Percentiles rank a stretch among this genome's conserved stretches.
These are phyloP conservation scores for Persicaria maculosa DNA, from an alignment of 148 eudicot species.

Conservation along the genomic window DNA sequence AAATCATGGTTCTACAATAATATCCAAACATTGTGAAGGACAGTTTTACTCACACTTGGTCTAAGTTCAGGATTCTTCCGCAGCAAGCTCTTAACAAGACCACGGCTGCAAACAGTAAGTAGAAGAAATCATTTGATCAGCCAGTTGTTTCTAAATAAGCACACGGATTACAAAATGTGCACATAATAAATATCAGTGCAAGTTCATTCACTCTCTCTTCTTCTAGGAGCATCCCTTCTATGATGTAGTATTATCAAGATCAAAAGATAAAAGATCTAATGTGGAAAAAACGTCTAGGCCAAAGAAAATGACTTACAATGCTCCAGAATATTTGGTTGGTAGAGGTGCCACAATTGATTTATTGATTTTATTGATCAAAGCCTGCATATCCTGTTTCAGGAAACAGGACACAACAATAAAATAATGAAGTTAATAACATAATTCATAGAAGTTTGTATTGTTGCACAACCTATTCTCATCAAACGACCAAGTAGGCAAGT, in stretches of 20 bases:
- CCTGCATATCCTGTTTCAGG: slow-evolving; percentile 83
- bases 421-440: background rate
- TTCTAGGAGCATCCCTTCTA: no score
- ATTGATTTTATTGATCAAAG: slow-evolving; percentile 85
- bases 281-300: background rate
- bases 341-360: slow-evolving; percentile 93
- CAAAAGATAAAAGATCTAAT: background rate
- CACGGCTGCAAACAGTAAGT: slow-evolving; percentile 55
- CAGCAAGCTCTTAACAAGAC: slow-evolving; percentile 91
- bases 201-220: no score
- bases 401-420: background rate
- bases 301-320: slow-evolving; percentile 58
- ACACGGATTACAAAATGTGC: background rate
- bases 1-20: background rate
- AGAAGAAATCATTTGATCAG: background rate
- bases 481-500: background rate
- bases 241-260: no score
- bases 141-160: background rate
- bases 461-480: background rate
- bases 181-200: background rate
- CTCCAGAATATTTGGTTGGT: slow-evolving; percentile 73
- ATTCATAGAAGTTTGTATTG: background rate
- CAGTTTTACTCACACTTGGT: slow-evolving; percentile 52
- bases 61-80: slow-evolving; percentile 90
- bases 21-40: slow-evolving; percentile 1